Evolutionary conservation across 106 monocot genomes (phyloP), one percentile per base, ranked within the genome.

Genomic region (Dendrobium chrysotoxum): DNA sequence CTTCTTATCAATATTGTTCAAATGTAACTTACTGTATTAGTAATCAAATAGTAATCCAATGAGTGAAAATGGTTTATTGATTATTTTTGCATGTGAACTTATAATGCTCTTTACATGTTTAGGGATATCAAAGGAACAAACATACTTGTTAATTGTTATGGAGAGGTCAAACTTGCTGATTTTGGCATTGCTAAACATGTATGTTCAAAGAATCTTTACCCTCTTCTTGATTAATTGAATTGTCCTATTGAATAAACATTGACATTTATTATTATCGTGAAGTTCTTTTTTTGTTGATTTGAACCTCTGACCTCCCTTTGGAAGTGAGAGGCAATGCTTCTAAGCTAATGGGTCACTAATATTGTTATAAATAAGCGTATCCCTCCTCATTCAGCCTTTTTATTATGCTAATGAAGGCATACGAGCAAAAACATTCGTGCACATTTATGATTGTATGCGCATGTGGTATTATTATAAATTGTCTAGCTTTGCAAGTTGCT

Each of bases 161-260:
- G 99, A 11, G 88, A 91, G 80, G 80, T 99, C 78, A 99, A 99
- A 76, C 89, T 99, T 83, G 95, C 95, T 77, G 99, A 99, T 82
- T 99, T 99, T 85, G 99, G 99, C 84, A 95, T 99, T 95, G 95
- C 99, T 78, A 99, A 95, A 88, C 95, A 95, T 93, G 99, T 95
- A 95, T 53, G 88, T 47, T 76, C 75, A 16, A 47, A 25, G 75
- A 47, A 76, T 26, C 46, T 23, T 74, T 74, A 7, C 18, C 1
- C 45, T 76, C 46, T 45, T 47, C 18, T n/a, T 76, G 28, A 45
- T 46, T 76, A 46, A 2, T 40, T 25, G 8, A 46, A 11, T 76
- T 11, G 4, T 9, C 42, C n/a, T 76, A 26, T 8, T 74, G 73
- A 21, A 40, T 74, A 70, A 18, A 74, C 4, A 40, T 40, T 28